These are phyloP conservation scores for Poterioochromonas sp. DNA, from an alignment of 352 stramenopile species.

Conservation along the genomic window DNA sequence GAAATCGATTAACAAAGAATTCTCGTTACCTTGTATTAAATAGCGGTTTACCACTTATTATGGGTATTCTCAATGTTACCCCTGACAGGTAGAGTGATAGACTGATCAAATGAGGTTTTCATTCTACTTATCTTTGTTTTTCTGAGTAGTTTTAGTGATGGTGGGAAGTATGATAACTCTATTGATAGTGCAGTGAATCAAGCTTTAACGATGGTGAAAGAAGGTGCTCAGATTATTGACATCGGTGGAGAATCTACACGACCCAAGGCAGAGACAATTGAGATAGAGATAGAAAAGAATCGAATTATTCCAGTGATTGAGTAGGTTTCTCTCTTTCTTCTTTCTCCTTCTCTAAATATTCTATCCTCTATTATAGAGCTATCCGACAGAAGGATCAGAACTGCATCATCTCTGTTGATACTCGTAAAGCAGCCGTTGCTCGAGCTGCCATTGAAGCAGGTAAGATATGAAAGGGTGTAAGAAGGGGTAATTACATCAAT, in stretches of 20 bases:
- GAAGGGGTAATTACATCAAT: too few relatives aligned
- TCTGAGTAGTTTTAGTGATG: slow-evolving; percentile 81
- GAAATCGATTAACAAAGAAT: not conserved
- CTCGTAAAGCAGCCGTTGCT: slow-evolving; percentile 78
- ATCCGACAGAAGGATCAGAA: slow-evolving; percentile 41
- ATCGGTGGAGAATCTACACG: slow-evolving; percentile 96
- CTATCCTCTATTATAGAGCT: not conserved
- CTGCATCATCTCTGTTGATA: slow-evolving; percentile 92
- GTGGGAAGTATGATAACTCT: slow-evolving; percentile 57
- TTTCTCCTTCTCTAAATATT: not conserved
- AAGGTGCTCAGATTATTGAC: slow-evolving; percentile 88
- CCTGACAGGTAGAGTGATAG: slow-evolving; percentile 56
- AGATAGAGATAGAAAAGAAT: slow-evolving; percentile 72
- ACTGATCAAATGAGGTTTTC: not conserved
- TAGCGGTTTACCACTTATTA: slow-evolving; percentile 56
- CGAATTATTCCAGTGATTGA: slow-evolving; percentile 86
- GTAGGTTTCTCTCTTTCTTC: slow-evolving; percentile 54
- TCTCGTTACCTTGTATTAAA: not conserved
- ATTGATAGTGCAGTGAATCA: slow-evolving; percentile 59
- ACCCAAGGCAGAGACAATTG: slow-evolving; percentile 78
- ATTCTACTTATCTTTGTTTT: not conserved
- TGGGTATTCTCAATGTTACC: slow-evolving; percentile 98
- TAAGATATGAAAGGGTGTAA: not conserved
- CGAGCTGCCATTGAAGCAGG: slow-evolving; percentile 65
- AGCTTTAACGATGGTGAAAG: slow-evolving; percentile 69